phyloP scores from a whole-genome alignment of 2,329 filamentous ascomycete genomes.

The Coleophoma crateriformis region DNA sequence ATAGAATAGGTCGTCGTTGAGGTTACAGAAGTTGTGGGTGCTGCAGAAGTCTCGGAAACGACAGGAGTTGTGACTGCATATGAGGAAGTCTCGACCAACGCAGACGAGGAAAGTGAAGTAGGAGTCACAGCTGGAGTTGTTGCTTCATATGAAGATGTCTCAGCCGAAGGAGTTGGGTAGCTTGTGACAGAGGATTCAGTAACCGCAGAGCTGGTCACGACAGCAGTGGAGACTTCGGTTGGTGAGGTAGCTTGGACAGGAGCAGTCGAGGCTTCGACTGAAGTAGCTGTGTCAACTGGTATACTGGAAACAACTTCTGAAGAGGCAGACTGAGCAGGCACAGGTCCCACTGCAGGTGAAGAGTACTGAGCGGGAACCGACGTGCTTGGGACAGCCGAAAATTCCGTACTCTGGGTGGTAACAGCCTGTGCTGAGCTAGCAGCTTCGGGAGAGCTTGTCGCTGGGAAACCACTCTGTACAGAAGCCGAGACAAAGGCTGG shows the following conservation, averaged over 20 bases:
- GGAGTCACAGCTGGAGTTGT: not conserved
- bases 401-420: not conserved
- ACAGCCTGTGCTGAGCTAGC: not conserved
- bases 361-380: not conserved
- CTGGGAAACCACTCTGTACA: not conserved
- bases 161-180: not conserved
- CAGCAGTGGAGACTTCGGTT: not conserved
- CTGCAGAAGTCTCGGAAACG: no score
- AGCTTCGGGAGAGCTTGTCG: not conserved
- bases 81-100: no score
- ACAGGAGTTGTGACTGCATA: no score
- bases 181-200: no score
- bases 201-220: not conserved
- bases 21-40: no score
- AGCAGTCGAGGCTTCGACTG: not conserved
- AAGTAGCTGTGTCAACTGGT: not conserved
- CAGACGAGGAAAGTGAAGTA: no score
- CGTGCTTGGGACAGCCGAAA: not conserved
- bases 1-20: no score
- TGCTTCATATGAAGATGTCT: not conserved
- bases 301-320: no score
- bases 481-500: not conserved
- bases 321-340: no score
- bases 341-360: no score
- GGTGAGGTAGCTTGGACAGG: not conserved